Conservation (phyloP, 1,284 basidiomycete genomes). For the Coniferiporia sulphurascens region DNA sequence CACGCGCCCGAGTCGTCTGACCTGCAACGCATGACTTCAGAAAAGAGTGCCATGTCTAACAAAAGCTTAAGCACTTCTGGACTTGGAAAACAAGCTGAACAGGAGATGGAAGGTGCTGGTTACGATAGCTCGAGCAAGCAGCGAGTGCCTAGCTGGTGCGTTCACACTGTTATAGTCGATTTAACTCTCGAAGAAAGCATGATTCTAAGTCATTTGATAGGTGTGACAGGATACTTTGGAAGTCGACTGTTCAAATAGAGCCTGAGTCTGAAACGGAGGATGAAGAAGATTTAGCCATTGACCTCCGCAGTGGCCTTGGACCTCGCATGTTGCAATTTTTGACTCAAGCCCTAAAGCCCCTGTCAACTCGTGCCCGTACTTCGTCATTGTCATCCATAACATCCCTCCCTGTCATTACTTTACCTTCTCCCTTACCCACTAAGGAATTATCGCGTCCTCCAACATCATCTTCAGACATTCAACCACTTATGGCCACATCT, state of each 20-base stretch:
- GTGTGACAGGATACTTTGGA: constrained; percentile 80
- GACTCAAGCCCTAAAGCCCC: constrained; percentile 10
- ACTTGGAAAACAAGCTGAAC: constrained; percentile 20
- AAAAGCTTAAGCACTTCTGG: not conserved
- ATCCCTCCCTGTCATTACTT: not conserved
- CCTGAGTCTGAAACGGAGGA: constrained; percentile 38
- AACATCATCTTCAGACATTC: constrained; percentile 1
- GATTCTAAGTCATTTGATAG: constrained; percentile 31
- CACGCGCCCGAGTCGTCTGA: not conserved
- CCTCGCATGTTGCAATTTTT: constrained; percentile 13
- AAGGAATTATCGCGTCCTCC: not conserved
- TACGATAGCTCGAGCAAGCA: constrained; percentile 77
- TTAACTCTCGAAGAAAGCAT: not conserved
- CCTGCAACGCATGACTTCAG: constrained; percentile 2
- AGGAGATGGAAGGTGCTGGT: constrained; percentile 50
- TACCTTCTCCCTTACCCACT: not conserved
- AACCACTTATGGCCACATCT: not conserved
- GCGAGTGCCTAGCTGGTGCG: constrained; percentile 77
- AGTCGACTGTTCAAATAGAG: constrained; percentile 55
- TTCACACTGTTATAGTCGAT: constrained; percentile 8
- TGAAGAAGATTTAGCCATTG: not conserved
- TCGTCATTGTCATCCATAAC: constrained; percentile 7
- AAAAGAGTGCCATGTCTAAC: constrained; percentile 12
- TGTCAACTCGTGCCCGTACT: constrained; percentile 6
- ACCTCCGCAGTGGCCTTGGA: constrained; percentile 8